Evolutionary conservation across 495 filamentous ascomycete genomes (phyloP).

Genomic region (Bathelium albidoporum): DNA sequence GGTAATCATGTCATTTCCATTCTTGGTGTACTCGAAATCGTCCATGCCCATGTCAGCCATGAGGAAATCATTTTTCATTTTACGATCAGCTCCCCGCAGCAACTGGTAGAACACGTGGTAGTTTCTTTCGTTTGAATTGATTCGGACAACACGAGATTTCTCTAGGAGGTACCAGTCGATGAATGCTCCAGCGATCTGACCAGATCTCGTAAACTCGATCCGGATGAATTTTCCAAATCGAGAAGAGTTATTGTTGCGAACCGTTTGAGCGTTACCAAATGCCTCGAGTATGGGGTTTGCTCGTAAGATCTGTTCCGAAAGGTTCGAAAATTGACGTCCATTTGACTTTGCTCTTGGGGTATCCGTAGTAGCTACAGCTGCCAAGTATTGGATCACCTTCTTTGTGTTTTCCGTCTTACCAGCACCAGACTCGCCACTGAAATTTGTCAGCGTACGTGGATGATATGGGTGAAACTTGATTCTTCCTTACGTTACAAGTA

Average conservation of each 20-base stretch:
- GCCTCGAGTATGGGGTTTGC: constrained; percentile 98
- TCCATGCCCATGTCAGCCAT: constrained; percentile 62
- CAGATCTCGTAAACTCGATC: constrained; percentile 84
- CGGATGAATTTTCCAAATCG: constrained; percentile 98
- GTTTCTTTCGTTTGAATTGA: constrained; percentile 79
- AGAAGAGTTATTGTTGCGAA: constrained; percentile 97
- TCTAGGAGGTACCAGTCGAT: constrained; percentile 98
- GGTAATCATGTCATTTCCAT: constrained; percentile 80
- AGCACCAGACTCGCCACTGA: constrained; percentile 84
- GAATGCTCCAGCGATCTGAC: constrained; percentile 89
- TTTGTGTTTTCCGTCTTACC: constrained; percentile 99
- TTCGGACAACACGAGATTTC: constrained; percentile 87
- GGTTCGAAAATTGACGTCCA: constrained; percentile 61
- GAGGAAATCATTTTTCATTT: constrained; percentile 64
- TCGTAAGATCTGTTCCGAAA: constrained; percentile 93
- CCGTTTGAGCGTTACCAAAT: constrained; percentile 96
- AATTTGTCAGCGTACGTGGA: constrained; percentile 6
- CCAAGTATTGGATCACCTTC: constrained; percentile 98
- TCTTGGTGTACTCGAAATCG: constrained; percentile 82
- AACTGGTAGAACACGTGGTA: constrained; percentile 99
- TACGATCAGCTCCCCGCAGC: constrained; percentile 65
- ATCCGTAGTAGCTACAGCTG: constrained; percentile 81
- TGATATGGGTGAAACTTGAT: not conserved
- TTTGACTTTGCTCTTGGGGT: constrained; percentile 51
- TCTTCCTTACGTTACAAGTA: constrained; percentile 69